Conservation (phyloP, 2,329 filamentous ascomycete genomes). For the Fusarium pseudoanthophilum region DNA sequence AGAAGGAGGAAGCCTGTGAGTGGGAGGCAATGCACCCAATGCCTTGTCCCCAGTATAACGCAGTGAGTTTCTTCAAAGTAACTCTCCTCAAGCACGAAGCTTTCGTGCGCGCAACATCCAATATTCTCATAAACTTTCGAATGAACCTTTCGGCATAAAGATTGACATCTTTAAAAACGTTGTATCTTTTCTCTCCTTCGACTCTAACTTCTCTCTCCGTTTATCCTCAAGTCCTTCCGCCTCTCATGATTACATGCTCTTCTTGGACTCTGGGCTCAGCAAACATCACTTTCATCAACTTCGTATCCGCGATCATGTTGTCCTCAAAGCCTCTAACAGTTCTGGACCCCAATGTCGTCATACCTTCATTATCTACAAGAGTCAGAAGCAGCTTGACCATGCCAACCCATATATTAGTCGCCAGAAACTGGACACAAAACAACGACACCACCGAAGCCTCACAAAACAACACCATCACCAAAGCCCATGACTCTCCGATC, state of each 20-base stretch:
- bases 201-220: background rate
- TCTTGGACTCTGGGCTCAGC: background rate
- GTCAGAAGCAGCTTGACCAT: background rate
- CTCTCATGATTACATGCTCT: background rate
- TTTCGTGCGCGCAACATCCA: background rate
- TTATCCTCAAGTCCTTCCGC: background rate
- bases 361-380: background rate
- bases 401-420: background rate
- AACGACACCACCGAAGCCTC: background rate
- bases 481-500: background rate
- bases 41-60: background rate
- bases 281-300: background rate
- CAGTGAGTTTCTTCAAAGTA: background rate
- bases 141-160: background rate
- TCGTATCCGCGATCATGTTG: background rate
- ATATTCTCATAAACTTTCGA: background rate
- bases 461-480: background rate
- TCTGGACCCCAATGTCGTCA: background rate
- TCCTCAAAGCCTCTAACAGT: background rate
- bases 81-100: background rate
- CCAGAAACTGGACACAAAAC: background rate
- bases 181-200: no score
- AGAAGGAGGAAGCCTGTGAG: background rate
- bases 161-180: background rate
- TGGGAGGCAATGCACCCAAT: background rate